Evolutionary conservation across 805 yeast genomes (phyloP), one percentile per base, ranked within the genome.

Genomic region (Clavispora carvajalis): DNA sequence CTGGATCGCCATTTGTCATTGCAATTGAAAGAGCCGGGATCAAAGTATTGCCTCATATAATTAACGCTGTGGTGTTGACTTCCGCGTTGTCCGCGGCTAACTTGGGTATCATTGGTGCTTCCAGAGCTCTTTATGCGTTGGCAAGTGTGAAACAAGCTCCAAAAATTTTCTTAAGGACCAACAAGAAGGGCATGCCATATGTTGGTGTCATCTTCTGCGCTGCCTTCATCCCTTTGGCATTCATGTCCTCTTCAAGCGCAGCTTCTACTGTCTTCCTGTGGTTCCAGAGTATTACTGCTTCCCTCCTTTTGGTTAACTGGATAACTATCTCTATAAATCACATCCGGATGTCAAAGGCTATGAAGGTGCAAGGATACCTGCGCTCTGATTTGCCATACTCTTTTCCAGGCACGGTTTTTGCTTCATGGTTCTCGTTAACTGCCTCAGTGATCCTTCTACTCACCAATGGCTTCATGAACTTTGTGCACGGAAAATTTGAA

Each of bases 101-200:
- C 47, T 63, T 73, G 0, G 83, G 80, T 57, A 76, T 85, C 25
- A 85, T 77, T 55, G 80, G 88, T 45, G 81, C 91, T 0, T 76
- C 88, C 7, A 57, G 77, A 55, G 69, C 85, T 0, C 64, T 86
- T 17, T 80, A 80, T 57, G 62, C 73, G 7, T 61, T 69, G 57
- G 65, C 73, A 7, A 35, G 55, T 25, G 53, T 58, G 35, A 87
- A 87, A 2, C 65, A 85, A 59, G 84, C 93, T 1, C 76, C 76
- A 28, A 45, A 45, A 9, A 34, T 63, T 5, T 65, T 71, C 41
- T 51, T 43, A 7, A 47, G 37, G 34, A 43, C 37, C 7, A 40
- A 38, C 19, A 15, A 29, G n/a, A 13, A 7, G 3, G 38, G 37
- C 22, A 39, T 31, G 3, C 38, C 36, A 3, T 25, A 28, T 16